These are phyloP conservation scores for Petunia axillaris DNA, from an alignment of 257 asterid species.

Conservation along the genomic window DNA sequence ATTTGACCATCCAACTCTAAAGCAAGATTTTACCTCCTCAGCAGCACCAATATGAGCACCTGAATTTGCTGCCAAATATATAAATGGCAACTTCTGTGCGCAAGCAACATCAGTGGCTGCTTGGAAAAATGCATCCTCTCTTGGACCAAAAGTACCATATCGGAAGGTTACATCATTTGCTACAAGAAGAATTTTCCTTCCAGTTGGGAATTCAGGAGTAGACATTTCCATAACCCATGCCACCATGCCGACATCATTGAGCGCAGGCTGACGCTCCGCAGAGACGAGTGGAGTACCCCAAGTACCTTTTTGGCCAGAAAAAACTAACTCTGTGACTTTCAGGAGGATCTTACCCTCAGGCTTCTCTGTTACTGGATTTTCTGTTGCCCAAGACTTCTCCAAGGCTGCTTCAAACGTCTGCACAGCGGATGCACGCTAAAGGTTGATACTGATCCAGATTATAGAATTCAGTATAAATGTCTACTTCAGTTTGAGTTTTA, in stretches of 20 bases:
- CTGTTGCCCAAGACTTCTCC: slow-evolving; percentile 66
- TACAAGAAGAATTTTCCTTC: slow-evolving; percentile 76
- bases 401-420: slow-evolving; percentile 94
- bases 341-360: slow-evolving; percentile 57
- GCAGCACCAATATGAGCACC: slow-evolving; percentile 99
- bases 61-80: slow-evolving; percentile 95
- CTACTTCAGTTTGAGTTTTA: slow-evolving; percentile 33
- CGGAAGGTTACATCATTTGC: slow-evolving; percentile 90
- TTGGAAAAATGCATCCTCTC: slow-evolving; percentile 91
- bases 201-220: slow-evolving; percentile 95
- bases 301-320: slow-evolving; percentile 62
- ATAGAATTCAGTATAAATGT: neutral
- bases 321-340: slow-evolving; percentile 66
- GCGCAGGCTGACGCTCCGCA: slow-evolving; percentile 66
- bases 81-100: slow-evolving; percentile 72
- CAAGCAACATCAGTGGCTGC: slow-evolving; percentile 91
- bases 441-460: slow-evolving; percentile 13
- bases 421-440: slow-evolving; percentile 28
- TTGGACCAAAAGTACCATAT: slow-evolving; percentile 94
- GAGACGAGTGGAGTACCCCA: slow-evolving; percentile 94
- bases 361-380: slow-evolving; percentile 45
- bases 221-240: slow-evolving; percentile 95
- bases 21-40: slow-evolving; percentile 96
- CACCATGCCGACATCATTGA: slow-evolving; percentile 94
- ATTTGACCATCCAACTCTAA: slow-evolving; percentile 96